These are phyloP conservation scores for Coemansia sp. DNA, from an alignment of 192 early-diverging fungal species.

Conservation along the genomic window DNA sequence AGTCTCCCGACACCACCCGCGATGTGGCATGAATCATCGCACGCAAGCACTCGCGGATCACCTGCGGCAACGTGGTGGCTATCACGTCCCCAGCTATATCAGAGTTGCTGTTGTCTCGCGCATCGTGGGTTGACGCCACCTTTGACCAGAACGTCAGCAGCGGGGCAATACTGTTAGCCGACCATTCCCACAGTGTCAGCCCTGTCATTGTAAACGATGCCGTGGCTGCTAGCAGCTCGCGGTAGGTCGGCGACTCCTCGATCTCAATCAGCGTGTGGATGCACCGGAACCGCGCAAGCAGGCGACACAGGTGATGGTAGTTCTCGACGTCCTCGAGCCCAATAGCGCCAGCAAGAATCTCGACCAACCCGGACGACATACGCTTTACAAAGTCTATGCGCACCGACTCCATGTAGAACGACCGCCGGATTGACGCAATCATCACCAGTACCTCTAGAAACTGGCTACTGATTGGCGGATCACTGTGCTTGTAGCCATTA, in stretches of 20 bases:
- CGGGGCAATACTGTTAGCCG: constrained; percentile 73
- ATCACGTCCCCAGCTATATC: constrained; percentile 44
- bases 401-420: constrained; percentile 79
- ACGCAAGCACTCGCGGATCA: constrained; percentile 56
- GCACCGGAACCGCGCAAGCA: constrained; percentile 79
- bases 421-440: constrained; percentile 78
- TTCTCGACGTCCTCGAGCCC: constrained; percentile 75
- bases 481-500: constrained; percentile 63
- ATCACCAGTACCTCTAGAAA: constrained; percentile 82
- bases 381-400: constrained; percentile 67
- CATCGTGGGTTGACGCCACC: constrained; percentile 61
- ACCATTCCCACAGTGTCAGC: constrained; percentile 59
- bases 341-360: constrained; percentile 62
- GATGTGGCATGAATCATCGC: constrained; percentile 47
- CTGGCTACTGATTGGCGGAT: constrained; percentile 59
- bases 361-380: constrained; percentile 68
- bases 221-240: constrained; percentile 32
- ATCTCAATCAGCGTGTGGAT: constrained; percentile 82
- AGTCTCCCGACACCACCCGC: constrained; percentile 24
- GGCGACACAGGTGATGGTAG: constrained; percentile 84
- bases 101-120: constrained; percentile 31
- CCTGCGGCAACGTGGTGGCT: constrained; percentile 31
- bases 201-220: constrained; percentile 41
- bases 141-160: constrained; percentile 88
- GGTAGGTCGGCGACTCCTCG: constrained; percentile 69